phyloP scores from a whole-genome alignment of 768 basidiomycete species.

The Suillus americanus region DNA sequence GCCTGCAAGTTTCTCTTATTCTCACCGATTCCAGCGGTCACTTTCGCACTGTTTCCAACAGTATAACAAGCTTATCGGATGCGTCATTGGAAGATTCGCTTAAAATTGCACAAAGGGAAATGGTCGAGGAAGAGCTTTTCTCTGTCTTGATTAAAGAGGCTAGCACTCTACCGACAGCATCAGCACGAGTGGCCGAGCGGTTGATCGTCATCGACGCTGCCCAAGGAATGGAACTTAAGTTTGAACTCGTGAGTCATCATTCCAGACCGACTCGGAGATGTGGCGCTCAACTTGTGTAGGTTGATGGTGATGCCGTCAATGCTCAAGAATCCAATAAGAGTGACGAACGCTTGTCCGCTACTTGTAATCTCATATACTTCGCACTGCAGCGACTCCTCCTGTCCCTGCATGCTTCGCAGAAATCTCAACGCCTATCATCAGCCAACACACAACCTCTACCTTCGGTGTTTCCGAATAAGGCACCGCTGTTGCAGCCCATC shows the following conservation, averaged over 20 bases:
- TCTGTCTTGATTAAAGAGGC: constrained; percentile 72
- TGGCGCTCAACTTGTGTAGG: constrained; percentile 23
- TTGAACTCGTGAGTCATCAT: constrained; percentile 62
- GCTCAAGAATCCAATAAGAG: constrained; percentile 11
- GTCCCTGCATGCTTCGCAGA: constrained; percentile 53
- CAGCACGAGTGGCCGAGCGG: constrained; percentile 76
- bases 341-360: constrained; percentile 27
- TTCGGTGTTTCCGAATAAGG: constrained; percentile 23
- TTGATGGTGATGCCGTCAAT: constrained; percentile 29
- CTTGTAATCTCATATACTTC: constrained; percentile 70
- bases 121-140: constrained; percentile 82
- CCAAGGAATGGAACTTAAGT: constrained; percentile 62
- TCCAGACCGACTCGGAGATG: constrained; percentile 20
- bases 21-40: constrained; percentile 34
- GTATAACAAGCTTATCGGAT: constrained; percentile 28
- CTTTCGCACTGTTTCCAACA: constrained; percentile 37
- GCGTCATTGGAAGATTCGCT: constrained; percentile 51
- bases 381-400: constrained; percentile 64
- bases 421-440: constrained; percentile 38
- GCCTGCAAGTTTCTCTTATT: constrained; percentile 59
- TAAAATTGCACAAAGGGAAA: constrained; percentile 62
- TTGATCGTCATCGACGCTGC: constrained; percentile 77
- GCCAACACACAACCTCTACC: constrained; percentile 23
- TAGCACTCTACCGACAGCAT: constrained; percentile 71
- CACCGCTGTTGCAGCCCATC: constrained; percentile 66